Evolutionary conservation across 495 filamentous ascomycete species (phyloP), one percentile per base, ranked within the genome.

Genomic region (Talaromyces wortmannii): DNA sequence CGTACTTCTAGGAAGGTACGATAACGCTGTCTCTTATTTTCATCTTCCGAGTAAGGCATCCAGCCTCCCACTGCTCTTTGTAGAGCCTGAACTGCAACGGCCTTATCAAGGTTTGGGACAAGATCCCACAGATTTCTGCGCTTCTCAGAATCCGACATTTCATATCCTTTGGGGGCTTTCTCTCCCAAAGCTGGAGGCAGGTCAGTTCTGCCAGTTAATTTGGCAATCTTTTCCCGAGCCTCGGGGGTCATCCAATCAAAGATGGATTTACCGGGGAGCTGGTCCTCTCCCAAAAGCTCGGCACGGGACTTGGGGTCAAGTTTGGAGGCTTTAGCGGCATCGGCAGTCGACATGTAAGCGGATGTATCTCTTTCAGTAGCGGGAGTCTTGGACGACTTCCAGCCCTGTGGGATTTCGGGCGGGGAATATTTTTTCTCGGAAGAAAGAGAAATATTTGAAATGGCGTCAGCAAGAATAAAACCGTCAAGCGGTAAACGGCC

Each of bases 221-320:
- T 77, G 13, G 78, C 90, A 57, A 98, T 80, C 18, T 83, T 83
- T 46, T 90, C 86, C 59, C 94, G 84, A 7, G 89, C 84, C 42
- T 88, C 82, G 1, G 91, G 80, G 0, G 90, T 87, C 69, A 98
- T 82, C 73, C 87, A 97, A 67, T 97, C 91, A 66, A 97, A 98
- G 33, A 98, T 85, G 1, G 94, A 97, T 68, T 97, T 96, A 8
- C 90, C 88, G 4, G 91, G 92, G 1, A 98, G 74, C 44, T 85
- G 82, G 30, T 81, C 75, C 67, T 97, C 92, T 16, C 91, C 91
- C 0, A 98, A 75, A 10, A 96, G 74, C 13, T 86, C 83, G 10
- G 91, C 94, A 59, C 94, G 82, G 31, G 90, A 75, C 57, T 79
- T 87, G 4, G 92, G 88, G 66, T 95, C 82, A 7, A 97, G 80